phyloP scores from a whole-genome alignment of 2,329 filamentous ascomycete genomes.

The Grosmannia huntii region DNA sequence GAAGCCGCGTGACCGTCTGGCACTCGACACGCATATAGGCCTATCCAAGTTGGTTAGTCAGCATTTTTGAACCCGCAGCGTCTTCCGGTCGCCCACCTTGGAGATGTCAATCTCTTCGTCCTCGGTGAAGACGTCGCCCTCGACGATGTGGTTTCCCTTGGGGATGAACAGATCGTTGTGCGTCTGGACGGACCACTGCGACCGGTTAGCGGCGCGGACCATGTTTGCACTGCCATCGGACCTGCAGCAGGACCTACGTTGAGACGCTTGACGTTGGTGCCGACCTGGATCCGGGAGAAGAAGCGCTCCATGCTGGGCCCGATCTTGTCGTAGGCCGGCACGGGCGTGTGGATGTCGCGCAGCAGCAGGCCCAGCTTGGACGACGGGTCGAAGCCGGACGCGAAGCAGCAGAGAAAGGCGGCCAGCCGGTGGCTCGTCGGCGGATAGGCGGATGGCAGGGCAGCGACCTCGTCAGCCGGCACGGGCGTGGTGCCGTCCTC shows the following conservation, averaged over 20 bases:
- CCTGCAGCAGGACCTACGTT: slow-evolving; percentile 29
- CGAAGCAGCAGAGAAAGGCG: slow-evolving; percentile 39
- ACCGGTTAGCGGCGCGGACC: not conserved
- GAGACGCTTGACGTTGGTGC: slow-evolving; percentile 34
- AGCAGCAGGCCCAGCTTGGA: slow-evolving; percentile 35
- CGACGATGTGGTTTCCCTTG: slow-evolving; percentile 23
- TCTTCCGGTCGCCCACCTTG: slow-evolving; percentile 15
- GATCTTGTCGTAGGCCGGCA: slow-evolving; percentile 42
- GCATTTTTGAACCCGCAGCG: too few relatives aligned
- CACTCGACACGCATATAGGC: slow-evolving; percentile 33
- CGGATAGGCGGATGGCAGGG: not conserved
- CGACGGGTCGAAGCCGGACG: slow-evolving; percentile 38
- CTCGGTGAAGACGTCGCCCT: slow-evolving; percentile 19
- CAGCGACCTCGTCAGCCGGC: not conserved
- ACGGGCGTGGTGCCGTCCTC: slow-evolving; percentile 16
- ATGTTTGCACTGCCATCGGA: too few relatives aligned
- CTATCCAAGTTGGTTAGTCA: slow-evolving; percentile 11
- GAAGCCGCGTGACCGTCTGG: slow-evolving; percentile 37
- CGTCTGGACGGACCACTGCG: slow-evolving; percentile 36
- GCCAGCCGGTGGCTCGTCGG: slow-evolving; percentile 23
- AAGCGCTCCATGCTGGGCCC: slow-evolving; percentile 41
- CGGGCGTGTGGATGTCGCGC: slow-evolving; percentile 36
- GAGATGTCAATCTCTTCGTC: slow-evolving; percentile 26
- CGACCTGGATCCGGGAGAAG: slow-evolving; percentile 33
- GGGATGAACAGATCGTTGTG: slow-evolving; percentile 27